phyloP scores from a whole-genome alignment of 2,329 filamentous ascomycete species.

The Fusarium redolens region DNA sequence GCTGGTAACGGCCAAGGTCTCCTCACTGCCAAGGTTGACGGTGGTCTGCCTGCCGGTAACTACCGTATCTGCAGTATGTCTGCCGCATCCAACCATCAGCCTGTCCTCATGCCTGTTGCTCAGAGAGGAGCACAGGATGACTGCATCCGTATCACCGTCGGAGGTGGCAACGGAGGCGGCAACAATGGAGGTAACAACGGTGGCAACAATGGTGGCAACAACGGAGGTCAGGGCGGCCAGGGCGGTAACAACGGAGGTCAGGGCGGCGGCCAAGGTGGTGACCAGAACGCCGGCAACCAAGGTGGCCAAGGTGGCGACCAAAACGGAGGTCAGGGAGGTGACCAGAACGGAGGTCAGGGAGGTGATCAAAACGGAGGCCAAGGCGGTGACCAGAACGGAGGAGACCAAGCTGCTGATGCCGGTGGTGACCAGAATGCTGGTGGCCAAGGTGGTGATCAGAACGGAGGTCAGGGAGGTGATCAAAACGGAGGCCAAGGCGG shows the following conservation, averaged over 20 bases:
- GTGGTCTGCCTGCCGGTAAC: conserved; percentile 70
- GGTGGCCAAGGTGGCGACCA: conserved; percentile 1
- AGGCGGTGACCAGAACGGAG: background rate
- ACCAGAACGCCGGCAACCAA: conserved; percentile 15
- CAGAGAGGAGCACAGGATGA: conserved; percentile 76
- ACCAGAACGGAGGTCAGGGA: background rate
- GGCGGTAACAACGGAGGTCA: background rate
- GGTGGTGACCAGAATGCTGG: conserved; percentile 10
- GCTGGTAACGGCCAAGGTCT: conserved; percentile 66
- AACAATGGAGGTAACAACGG: conserved; percentile 29
- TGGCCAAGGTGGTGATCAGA: conserved; percentile 22
- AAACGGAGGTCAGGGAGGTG: background rate
- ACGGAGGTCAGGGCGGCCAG: background rate
- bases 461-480: conserved; percentile 15
- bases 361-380: conserved; percentile 2
- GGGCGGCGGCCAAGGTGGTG: background rate
- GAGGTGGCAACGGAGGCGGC: conserved; percentile 41
- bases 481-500: background rate
- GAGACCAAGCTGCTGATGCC: no score
- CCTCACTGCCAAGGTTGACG: conserved; percentile 64
- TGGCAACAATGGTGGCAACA: conserved; percentile 8
- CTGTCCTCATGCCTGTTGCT: conserved; percentile 73
- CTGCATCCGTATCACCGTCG: conserved; percentile 70
- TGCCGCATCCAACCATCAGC: conserved; percentile 73
- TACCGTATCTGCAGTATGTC: conserved; percentile 75